Percentiles rank a stretch among this genome's conserved stretches.
Conservation (phyloP, 1,284 basidiomycete genomes). For the Ceratobasidium sp. region DNA sequence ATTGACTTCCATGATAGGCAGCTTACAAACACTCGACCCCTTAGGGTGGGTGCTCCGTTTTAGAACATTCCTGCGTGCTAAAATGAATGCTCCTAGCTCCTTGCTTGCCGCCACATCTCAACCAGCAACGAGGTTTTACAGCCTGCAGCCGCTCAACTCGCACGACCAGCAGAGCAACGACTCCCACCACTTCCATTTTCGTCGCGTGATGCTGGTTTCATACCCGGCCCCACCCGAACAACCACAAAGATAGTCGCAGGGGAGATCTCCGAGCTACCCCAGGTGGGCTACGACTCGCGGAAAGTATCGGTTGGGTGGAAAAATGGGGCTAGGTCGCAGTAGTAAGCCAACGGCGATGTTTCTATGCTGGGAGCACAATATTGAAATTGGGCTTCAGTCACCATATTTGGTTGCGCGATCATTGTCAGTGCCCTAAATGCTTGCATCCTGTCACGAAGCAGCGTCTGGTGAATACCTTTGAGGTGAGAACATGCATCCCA, state of each 20-base stretch:
- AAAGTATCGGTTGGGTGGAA: conserved; percentile 79
- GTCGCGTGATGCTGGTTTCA: conserved; percentile 19
- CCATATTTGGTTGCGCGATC: conserved; percentile 82
- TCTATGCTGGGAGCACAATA: not conserved
- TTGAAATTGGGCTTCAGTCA: conserved; percentile 63
- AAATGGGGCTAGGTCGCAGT: conserved; percentile 49
- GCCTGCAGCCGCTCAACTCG: conserved; percentile 23
- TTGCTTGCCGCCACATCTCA: conserved; percentile 20
- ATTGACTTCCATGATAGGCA: conserved; percentile 8
- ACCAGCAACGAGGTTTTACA: conserved; percentile 13
- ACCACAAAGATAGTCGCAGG: not conserved
- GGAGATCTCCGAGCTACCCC: conserved; percentile 46
- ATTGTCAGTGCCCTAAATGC: conserved; percentile 90
- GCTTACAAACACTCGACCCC: not conserved
- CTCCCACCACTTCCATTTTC: conserved; percentile 12
- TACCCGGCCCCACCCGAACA: conserved; percentile 27
- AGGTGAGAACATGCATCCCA: conserved; percentile 63
- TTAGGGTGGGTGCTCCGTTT: conserved; percentile 13
- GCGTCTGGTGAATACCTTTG: conserved; percentile 86
- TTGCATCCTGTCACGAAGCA: conserved; percentile 94
- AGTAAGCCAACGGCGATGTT: conserved; percentile 44
- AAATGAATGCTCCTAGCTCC: not conserved
- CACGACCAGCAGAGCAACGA: conserved; percentile 28
- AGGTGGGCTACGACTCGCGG: conserved; percentile 62
- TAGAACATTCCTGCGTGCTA: not conserved